Conservation (phyloP, 805 yeast species). For the Lachancea mirantina region DNA sequence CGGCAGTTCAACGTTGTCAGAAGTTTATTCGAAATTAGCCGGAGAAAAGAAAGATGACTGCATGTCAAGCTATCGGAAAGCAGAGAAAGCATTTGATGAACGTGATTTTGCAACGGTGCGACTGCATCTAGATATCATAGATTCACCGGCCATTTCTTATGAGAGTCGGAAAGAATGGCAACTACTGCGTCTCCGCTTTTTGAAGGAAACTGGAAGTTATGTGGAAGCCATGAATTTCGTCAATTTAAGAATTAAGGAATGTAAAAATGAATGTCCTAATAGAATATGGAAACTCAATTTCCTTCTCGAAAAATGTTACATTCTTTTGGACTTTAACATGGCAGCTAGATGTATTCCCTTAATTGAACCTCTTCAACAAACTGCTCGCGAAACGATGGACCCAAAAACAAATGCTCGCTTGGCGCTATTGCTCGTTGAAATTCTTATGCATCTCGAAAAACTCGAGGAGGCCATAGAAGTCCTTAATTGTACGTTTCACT, state of each 20-base stretch:
- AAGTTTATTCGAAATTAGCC: constrained; percentile 12
- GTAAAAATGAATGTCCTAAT: constrained; percentile 23
- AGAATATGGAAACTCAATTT: constrained; percentile 25
- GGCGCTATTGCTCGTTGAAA: constrained; percentile 37
- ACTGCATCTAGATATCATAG: constrained; percentile 33
- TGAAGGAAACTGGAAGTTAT: constrained; percentile 27
- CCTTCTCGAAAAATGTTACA: constrained; percentile 20
- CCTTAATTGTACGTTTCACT: constrained; percentile 4
- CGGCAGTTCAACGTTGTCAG: constrained; percentile 15
- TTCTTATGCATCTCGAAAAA: constrained; percentile 38
- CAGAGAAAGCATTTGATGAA: no score
- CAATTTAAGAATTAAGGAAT: constrained; percentile 18
- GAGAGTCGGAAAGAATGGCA: constrained; percentile 36
- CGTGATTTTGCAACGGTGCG: constrained; percentile 41
- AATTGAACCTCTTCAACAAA: constrained; percentile 42
- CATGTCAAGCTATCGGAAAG: no score
- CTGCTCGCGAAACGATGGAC: constrained; percentile 42
- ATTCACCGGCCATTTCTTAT: constrained; percentile 29
- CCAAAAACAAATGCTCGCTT: constrained; percentile 41
- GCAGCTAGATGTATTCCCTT: constrained; percentile 46
- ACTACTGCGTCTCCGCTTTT: constrained; percentile 36
- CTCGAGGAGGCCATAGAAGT: constrained; percentile 30
- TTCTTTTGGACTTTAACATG: constrained; percentile 35
- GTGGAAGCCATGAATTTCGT: constrained; percentile 23
- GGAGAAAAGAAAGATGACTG: no score